Conservation (phyloP, 495 filamentous ascomycete species). For the Neurospora sublineolata region DNA sequence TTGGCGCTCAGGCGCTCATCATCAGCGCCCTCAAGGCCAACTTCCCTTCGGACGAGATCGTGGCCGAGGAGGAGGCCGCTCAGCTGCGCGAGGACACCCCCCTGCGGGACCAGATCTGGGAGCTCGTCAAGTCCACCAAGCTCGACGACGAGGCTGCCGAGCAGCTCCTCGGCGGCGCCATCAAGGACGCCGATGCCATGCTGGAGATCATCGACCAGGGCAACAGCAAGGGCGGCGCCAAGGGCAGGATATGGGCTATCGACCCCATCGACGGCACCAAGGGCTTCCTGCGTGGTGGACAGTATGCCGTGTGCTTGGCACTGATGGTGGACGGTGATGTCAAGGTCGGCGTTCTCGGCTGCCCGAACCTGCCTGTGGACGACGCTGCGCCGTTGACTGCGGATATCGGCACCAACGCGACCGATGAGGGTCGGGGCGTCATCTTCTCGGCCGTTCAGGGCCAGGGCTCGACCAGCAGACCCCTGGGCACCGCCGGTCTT, state of each 20-base stretch:
- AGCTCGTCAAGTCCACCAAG: constrained; percentile 57
- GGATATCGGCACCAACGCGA: constrained; percentile 55
- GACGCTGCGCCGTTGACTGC: constrained; percentile 55
- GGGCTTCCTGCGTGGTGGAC: constrained; percentile 91
- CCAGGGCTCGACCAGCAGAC: constrained; percentile 64
- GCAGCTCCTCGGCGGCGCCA: constrained; percentile 47
- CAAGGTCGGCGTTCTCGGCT: constrained; percentile 86
- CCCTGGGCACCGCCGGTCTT: constrained; percentile 50
- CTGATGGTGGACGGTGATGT: constrained; percentile 91
- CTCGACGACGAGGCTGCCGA: constrained; percentile 59
- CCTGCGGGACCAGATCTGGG: constrained; percentile 68
- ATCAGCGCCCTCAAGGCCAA: constrained; percentile 77
- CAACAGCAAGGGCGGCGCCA: constrained; percentile 63
- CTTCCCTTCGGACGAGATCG: constrained; percentile 84
- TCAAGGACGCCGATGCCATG: constrained; percentile 64
- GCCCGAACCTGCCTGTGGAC: constrained; percentile 85
- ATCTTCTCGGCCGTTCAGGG: constrained; percentile 71
- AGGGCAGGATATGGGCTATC: constrained; percentile 87
- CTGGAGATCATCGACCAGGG: constrained; percentile 76
- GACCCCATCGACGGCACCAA: constrained; percentile 98
- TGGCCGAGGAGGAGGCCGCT: constrained; percentile 87
- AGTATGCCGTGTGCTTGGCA: constrained; percentile 91
- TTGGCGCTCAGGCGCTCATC: constrained; percentile 92
- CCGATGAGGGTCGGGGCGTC: constrained; percentile 59
- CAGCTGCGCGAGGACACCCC: constrained; percentile 55